phyloP scores from a whole-genome alignment of 1,139 yeast species.

The Taphrina communis region DNA sequence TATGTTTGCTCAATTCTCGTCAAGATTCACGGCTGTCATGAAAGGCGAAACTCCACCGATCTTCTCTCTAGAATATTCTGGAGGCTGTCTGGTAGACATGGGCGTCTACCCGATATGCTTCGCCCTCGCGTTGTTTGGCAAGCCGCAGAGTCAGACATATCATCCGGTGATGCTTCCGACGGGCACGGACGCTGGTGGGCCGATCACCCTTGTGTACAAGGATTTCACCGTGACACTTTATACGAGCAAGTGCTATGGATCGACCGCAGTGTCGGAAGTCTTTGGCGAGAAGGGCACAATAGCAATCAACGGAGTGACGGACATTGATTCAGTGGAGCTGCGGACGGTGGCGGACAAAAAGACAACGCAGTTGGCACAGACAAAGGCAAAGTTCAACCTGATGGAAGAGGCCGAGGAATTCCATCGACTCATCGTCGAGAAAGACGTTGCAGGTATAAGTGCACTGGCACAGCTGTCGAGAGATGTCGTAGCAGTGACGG shows the following conservation, averaged over 20 bases:
- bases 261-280: slow-evolving; percentile 28
- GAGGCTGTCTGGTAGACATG: slow-evolving; percentile 39
- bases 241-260: slow-evolving; percentile 31
- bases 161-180: slow-evolving; percentile 31
- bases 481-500: slow-evolving; percentile 23
- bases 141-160: slow-evolving; percentile 31
- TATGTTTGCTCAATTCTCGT: slow-evolving; percentile 30
- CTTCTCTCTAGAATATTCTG: slow-evolving; percentile 28
- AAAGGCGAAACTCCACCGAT: slow-evolving; percentile 30
- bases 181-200: slow-evolving; percentile 39
- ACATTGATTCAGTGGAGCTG: slow-evolving; percentile 29
- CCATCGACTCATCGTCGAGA: slow-evolving; percentile 22
- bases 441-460: slow-evolving; percentile 18
- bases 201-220: slow-evolving; percentile 28
- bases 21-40: slow-evolving; percentile 30
- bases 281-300: slow-evolving; percentile 37
- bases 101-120: slow-evolving; percentile 36
- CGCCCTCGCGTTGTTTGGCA: slow-evolving; percentile 40
- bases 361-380: slow-evolving; percentile 17
- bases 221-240: slow-evolving; percentile 13
- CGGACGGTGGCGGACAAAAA: slow-evolving; percentile 11
- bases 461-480: slow-evolving; percentile 19
- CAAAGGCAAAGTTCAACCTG: slow-evolving; percentile 28
- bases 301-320: slow-evolving; percentile 33
- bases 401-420: slow-evolving; percentile 38